Percentiles rank a stretch among this genome's conserved stretches.
Evolutionary conservation across 2,329 filamentous ascomycete species (phyloP).

Genomic region (Colletotrichum tanaceti): DNA sequence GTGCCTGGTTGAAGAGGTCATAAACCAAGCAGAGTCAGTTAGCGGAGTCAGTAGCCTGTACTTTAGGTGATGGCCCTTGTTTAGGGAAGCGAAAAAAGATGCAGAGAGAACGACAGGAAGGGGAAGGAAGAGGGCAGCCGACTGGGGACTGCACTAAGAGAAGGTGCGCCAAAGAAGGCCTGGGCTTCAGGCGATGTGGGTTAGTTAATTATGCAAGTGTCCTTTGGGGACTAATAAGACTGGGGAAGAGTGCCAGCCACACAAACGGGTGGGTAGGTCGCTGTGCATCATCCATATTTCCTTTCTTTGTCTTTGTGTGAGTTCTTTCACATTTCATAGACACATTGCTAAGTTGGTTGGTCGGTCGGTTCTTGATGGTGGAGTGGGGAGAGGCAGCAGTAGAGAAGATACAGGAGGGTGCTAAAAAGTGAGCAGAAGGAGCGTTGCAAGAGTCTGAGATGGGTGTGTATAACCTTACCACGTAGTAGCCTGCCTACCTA

Average conservation of each 20-base stretch:
- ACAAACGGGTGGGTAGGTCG: neutral
- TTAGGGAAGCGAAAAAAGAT: constrained; percentile 3
- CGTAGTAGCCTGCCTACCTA: too few relatives aligned
- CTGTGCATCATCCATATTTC: constrained; percentile 25
- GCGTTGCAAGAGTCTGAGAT: constrained; percentile 13
- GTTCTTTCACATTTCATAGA: constrained; percentile 11
- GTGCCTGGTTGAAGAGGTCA: constrained; percentile 7
- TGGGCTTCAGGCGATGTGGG: constrained; percentile 35
- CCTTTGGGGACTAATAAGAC: neutral
- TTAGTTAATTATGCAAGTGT: neutral
- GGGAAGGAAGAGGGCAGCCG: constrained; percentile 22
- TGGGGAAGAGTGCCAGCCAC: constrained; percentile 30
- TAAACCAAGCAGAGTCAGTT: constrained; percentile 14
- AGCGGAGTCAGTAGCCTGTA: neutral
- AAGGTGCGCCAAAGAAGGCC: constrained; percentile 29
- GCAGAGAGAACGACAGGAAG: constrained; percentile 9
- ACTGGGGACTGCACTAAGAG: constrained; percentile 7
- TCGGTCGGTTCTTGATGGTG: neutral
- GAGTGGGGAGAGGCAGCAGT: neutral
- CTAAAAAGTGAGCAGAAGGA: constrained; percentile 1
- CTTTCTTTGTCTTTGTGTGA: constrained; percentile 15
- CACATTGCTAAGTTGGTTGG: constrained; percentile 6
- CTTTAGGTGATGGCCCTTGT: neutral
- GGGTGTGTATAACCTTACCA: constrained; percentile 8
- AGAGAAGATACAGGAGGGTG: neutral